Evolutionary conservation across 1,284 basidiomycete genomes (phyloP), one percentile per base, ranked within the genome.

Genomic region (Austroboletus novae-zelandiae): DNA sequence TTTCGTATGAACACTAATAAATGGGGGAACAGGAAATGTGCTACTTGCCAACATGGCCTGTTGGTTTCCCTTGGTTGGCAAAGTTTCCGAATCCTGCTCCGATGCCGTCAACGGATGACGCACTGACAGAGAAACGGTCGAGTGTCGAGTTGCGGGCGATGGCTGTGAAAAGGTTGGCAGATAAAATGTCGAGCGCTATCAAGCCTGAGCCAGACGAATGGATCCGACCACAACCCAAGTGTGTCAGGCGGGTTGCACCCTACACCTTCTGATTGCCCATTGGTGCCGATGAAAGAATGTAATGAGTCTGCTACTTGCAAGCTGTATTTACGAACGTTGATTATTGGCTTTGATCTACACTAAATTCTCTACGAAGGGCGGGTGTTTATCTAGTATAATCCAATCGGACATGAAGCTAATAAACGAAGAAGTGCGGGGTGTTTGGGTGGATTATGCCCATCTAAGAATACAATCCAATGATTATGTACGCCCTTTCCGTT

Each of bases 221-320:
- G 62, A 31, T 65, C 9, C 53, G 56, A 11, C 60, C 62, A 2
- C 52, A 63, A 34, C 62, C 60, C 0, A 65, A 27, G 37, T 65
- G 60, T 39, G 6, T 65, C 17, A 51, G 48, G 20, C 45, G 61
- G 11, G 8, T 57, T 27, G 37, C 29, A n/a, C 55, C 60, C 3
- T 61, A 59, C 13, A 36, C 43, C 18, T 20, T 20, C 13, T 39
- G 17, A 23, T 35, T 5, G 34, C 27, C 27, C 20, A 23, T 23
- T 23, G 20, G 5, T 5, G 20, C 1, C 5, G 20, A 23, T 23
- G 20, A 23, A 23, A 1, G 5, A 23, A 23, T 23, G 20, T 23
- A 23, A 23, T 2, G 20, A 23, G 20, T 23, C 20, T 23, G 27
- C 27, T 27, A 27, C 27, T 27, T 27, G 0, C 27, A 27, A 27